These are phyloP conservation scores for Suillus brevipes DNA, from an alignment of 768 basidiomycete species.

Conservation along the genomic window DNA sequence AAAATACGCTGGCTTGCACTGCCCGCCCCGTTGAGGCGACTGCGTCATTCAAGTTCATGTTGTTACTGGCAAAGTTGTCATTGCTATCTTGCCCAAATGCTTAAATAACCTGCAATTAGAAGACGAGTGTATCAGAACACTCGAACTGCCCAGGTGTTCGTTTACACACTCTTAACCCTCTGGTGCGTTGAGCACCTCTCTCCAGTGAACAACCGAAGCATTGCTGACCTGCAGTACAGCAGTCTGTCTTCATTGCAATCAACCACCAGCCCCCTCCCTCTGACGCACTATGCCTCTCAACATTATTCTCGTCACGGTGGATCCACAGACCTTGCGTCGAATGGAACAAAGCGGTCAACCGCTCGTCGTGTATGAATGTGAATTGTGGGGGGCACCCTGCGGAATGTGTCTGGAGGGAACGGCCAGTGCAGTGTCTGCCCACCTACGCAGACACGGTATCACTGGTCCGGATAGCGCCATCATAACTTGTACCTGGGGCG, in stretches of 20 bases:
- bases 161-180: background rate
- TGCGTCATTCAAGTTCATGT: no score
- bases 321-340: background rate
- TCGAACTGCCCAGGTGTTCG: background rate
- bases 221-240: background rate
- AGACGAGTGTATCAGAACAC: background rate
- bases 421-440: background rate
- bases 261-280: background rate
- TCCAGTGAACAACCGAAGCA: background rate
- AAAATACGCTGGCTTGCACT: no score
- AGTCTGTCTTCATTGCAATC: background rate
- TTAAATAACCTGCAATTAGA: background rate
- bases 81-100: background rate
- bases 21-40: no score
- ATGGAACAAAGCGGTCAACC: background rate
- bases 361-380: background rate
- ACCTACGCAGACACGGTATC: conserved; percentile 9
- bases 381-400: background rate
- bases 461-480: background rate
- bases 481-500: conserved; percentile 4
- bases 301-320: background rate
- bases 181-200: background rate
- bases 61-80: background rate
- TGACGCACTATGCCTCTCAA: background rate
- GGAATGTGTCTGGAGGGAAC: conserved; percentile 7